Evolutionary conservation across 176 grass and related monocot genomes (phyloP).

Genomic region (Triticum dicoccoides): DNA sequence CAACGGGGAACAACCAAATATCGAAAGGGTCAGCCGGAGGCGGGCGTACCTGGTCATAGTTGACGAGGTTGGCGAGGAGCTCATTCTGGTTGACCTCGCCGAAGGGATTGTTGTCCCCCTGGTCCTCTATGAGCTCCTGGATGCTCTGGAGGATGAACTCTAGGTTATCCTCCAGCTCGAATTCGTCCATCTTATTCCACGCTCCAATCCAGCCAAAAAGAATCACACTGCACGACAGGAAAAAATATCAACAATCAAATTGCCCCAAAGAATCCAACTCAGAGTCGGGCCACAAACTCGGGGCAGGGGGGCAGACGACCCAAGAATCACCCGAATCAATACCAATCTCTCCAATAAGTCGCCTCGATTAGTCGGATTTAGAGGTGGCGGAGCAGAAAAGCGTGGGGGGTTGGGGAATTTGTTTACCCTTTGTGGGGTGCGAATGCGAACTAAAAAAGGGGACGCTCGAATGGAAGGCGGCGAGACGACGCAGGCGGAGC

Average conservation of each 20-base stretch:
- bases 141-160: slow-evolving; percentile 55
- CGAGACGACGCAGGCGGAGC: not conserved
- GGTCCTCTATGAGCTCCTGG: slow-evolving; percentile 52
- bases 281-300: not conserved
- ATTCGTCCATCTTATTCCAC: slow-evolving; percentile 39
- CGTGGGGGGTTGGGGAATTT: not conserved
- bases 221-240: not conserved
- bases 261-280: not conserved
- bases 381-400: not conserved
- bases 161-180: slow-evolving; percentile 53
- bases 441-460: not conserved
- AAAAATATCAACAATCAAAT: not conserved
- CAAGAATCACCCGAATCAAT: not conserved
- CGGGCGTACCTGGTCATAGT: slow-evolving; percentile 27
- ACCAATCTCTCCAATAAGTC: not conserved
- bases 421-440: not conserved
- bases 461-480: not conserved
- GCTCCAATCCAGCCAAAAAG: not conserved
- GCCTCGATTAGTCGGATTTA: slow-evolving; percentile 16
- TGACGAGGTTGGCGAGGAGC: slow-evolving; percentile 44
- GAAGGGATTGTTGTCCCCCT: slow-evolving; percentile 36
- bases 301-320: not conserved
- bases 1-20: not conserved
- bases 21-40: not conserved
- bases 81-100: slow-evolving; percentile 45